phyloP scores from a whole-genome alignment of 2,329 filamentous ascomycete genomes.

The Apiospora saccharicola region DNA sequence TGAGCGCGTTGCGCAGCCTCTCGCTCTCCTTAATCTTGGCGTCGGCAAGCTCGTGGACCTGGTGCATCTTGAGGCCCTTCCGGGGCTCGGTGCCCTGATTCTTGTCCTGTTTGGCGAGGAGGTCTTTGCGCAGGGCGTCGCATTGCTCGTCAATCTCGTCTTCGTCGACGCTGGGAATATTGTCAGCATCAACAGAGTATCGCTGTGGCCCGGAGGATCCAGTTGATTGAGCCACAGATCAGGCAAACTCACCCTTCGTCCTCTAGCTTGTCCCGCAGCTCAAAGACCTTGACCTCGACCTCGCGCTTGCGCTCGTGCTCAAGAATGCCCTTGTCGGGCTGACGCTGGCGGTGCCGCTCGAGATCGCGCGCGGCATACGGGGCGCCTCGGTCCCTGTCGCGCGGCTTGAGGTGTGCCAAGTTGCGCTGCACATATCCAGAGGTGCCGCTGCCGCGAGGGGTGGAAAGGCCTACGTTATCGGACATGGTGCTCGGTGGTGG shows the following conservation, averaged over 20 bases:
- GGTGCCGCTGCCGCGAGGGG: slow-evolving; percentile 92
- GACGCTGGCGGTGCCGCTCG: slow-evolving; percentile 73
- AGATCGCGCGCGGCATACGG: slow-evolving; percentile 77
- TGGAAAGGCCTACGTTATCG: slow-evolving; percentile 94
- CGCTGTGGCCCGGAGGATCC: not conserved
- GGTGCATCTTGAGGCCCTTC: slow-evolving; percentile 81
- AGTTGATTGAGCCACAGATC: not conserved
- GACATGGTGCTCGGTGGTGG: slow-evolving; percentile 69
- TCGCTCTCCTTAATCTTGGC: slow-evolving; percentile 98
- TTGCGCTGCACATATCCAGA: slow-evolving; percentile 98
- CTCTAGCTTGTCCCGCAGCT: slow-evolving; percentile 88
- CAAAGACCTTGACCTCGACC: slow-evolving; percentile 92
- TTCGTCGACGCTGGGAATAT: slow-evolving; percentile 71
- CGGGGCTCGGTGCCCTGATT: slow-evolving; percentile 47
- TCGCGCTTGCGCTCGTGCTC: slow-evolving; percentile 93
- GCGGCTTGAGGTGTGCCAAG: slow-evolving; percentile 84
- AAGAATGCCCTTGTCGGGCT: slow-evolving; percentile 90
- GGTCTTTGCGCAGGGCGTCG: slow-evolving; percentile 68
- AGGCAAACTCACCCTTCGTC: slow-evolving; percentile 73
- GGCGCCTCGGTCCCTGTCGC: slow-evolving; percentile 77
- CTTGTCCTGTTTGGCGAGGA: slow-evolving; percentile 59
- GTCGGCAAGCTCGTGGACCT: slow-evolving; percentile 94
- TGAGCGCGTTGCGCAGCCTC: slow-evolving; percentile 82
- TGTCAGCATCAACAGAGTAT: slow-evolving; percentile 23
- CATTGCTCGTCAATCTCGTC: slow-evolving; percentile 88